Conservation (phyloP, 176 grass and related monocot genomes). For the Urochloa ruziziensis region DNA sequence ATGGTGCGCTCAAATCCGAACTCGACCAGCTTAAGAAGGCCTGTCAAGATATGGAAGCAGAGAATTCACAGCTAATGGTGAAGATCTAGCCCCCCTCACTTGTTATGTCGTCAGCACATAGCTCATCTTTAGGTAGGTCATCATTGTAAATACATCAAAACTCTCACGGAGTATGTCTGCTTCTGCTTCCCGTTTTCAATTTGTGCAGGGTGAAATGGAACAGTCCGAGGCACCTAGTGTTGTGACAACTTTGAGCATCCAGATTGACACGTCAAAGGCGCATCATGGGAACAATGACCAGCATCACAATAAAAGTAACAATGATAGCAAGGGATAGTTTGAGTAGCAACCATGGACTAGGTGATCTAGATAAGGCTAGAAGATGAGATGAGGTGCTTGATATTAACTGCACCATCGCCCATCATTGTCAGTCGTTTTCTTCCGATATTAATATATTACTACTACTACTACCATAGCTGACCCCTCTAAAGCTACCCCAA, state of each 20-base stretch:
- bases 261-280: conserved; percentile 22
- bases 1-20: conserved; percentile 42
- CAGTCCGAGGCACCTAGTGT: conserved; percentile 19
- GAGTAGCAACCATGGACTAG: not conserved
- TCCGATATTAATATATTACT: no score
- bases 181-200: not conserved
- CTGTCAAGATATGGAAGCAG: conserved; percentile 49
- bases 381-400: not conserved
- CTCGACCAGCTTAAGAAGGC: conserved; percentile 58
- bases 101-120: not conserved
- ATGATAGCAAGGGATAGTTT: conserved; percentile 20
- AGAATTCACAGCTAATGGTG: conserved; percentile 61
- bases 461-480: not conserved
- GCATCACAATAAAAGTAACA: not conserved
- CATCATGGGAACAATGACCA: not conserved
- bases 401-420: not conserved
- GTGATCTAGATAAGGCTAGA: not conserved
- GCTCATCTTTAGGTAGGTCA: not conserved
- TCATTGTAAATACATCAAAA: not conserved
- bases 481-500: not conserved
- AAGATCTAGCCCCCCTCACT: not conserved
- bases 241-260: conserved; percentile 37
- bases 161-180: not conserved
- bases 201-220: conserved; percentile 40
- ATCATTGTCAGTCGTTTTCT: not conserved